Evolutionary conservation across 2,329 filamentous ascomycete species (phyloP).

Genomic region (Botrytis medusae): DNA sequence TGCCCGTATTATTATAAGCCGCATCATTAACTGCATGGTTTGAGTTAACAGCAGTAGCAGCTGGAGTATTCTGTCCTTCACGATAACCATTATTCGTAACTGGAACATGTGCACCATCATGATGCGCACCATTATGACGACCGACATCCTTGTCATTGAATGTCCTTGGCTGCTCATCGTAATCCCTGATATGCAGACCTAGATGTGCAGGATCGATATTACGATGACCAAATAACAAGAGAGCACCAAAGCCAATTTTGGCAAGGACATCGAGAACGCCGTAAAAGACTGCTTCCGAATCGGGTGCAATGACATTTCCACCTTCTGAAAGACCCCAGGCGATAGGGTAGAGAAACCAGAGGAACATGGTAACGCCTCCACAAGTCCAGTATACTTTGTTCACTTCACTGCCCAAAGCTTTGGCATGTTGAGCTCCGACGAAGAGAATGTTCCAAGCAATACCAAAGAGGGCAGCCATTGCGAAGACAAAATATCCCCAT

Average conservation of each 20-base stretch:
- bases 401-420: conserved; percentile 53
- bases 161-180: not conserved
- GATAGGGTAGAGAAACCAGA: conserved; percentile 66
- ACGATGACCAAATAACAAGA: conserved; percentile 61
- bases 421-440: conserved; percentile 57
- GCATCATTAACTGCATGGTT: not conserved
- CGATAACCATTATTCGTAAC: not conserved
- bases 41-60: not conserved
- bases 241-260: conserved; percentile 61
- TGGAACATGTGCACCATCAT: not conserved
- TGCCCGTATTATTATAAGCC: not conserved
- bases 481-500: conserved; percentile 65
- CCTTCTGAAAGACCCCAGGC: conserved; percentile 64
- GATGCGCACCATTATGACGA: not conserved
- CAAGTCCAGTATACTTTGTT: conserved; percentile 53
- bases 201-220: conserved; percentile 50
- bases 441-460: conserved; percentile 59
- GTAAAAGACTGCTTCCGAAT: conserved; percentile 67
- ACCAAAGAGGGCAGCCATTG: conserved; percentile 54
- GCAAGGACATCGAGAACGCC: conserved; percentile 64
- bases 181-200: conserved; percentile 16
- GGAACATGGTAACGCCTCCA: conserved; percentile 56
- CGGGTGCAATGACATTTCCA: conserved; percentile 63
- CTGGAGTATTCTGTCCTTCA: not conserved
- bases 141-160: not conserved